Conservation (phyloP, 441 rosid genomes). For the Pelargonium citronellum region DNA sequence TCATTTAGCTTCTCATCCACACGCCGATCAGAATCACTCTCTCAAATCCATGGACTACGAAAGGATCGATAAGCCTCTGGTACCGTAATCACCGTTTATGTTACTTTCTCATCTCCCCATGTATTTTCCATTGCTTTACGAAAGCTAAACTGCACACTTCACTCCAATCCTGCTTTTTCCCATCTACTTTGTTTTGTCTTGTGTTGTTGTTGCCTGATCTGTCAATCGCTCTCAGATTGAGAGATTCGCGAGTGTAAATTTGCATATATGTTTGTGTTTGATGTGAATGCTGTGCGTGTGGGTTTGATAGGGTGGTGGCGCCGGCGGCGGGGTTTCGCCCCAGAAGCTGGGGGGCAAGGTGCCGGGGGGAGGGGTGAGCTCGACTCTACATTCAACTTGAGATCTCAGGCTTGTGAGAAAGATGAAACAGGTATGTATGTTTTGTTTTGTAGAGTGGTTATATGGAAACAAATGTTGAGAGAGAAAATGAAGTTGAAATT, state of each 20-base stretch:
- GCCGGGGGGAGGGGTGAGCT: slow-evolving; percentile 37
- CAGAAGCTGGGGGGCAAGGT: slow-evolving; percentile 67
- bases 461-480: too few species aligned
- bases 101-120: background rate
- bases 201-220: background rate
- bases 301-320: slow-evolving; percentile 18
- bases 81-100: background rate
- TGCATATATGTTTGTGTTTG: background rate
- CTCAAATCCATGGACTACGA: background rate
- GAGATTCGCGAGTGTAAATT: background rate
- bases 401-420: slow-evolving; percentile 5
- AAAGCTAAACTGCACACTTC: background rate
- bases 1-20: too few species aligned
- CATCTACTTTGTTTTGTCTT: background rate
- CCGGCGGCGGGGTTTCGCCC: slow-evolving; percentile 65
- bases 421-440: background rate
- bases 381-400: slow-evolving; percentile 4
- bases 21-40: too few species aligned
- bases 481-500: background rate
- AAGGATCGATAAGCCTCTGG: background rate
- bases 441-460: background rate
- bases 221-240: background rate
- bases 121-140: background rate
- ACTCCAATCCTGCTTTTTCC: background rate
- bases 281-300: background rate